Base-by-base conservation (phyloP, 148 eudicot genomes). In the Pouteria glomerata region DNA sequence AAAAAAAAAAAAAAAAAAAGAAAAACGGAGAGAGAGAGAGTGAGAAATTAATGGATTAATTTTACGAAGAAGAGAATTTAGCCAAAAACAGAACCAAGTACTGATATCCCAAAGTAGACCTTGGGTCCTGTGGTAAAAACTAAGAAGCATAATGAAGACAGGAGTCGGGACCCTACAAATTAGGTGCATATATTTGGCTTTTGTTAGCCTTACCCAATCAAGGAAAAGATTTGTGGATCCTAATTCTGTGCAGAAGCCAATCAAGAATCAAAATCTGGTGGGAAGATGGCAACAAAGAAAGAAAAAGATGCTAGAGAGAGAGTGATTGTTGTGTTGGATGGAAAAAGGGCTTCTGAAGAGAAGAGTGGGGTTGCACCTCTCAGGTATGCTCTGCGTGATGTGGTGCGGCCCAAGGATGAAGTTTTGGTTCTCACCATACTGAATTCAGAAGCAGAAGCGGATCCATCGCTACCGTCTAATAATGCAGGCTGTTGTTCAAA, bases 281-380 rank as follows among this genome's bases (percentile, higher is more conserved):
- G 58, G 30, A 26, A 16, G 24, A 23, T 55, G 58, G 19, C 10
- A n/a, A 55, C 6, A 2, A 55, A 23, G 44, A 59, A 71, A 59
- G 35, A 23, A 47, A 71, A 41, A 47, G 24, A 42, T 21, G n/a
- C 37, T 10, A 47, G 14, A 29, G 51, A 71, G 35, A n/a, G n/a
- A 1, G 66, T 71, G 30, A 45, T 71, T 8, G 74, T 71, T 0
- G 66, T 71, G 41, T 31, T 71, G 42, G 74, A 71, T n/a, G 66
- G 66, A 11, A 8, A 6, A 19, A 71, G 30, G 42, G 42, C 35
- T 19, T 42, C 57, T 0, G 55, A 18, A 0, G 74, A 31, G 37
- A 71, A 45, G 30, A 71, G 0, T n/a, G 74, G 74, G 16, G 15
- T 27, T 45, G 74, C 30, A 30, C 74, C 74, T 0, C 66, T 71